phyloP scores from a whole-genome alignment of 768 basidiomycete species.

The Serendipita sp. region DNA sequence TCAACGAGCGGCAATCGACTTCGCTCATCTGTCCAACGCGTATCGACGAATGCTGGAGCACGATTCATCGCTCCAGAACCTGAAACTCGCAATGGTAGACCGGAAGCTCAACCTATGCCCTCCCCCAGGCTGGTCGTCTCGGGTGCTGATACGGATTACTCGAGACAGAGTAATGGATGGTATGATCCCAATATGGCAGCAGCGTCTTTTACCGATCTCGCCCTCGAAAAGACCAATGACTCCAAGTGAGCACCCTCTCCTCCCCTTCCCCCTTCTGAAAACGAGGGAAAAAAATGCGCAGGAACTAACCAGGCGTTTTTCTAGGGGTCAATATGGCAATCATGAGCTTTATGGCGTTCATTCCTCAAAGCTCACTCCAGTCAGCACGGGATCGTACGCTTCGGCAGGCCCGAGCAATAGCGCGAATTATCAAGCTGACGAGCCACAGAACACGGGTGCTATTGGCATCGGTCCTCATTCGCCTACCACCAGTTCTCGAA shows the following conservation, averaged over 20 bases:
- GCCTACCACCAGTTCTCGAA: neutral
- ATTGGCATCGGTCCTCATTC: neutral
- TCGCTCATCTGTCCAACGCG: neutral
- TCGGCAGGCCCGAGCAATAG: neutral
- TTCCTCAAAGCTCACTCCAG: neutral
- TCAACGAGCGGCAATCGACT: constrained; percentile 2
- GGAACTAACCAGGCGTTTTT: neutral
- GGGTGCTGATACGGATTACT: neutral
- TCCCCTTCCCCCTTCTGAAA: neutral
- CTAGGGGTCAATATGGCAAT: neutral
- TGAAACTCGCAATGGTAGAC: neutral
- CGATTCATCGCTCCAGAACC: neutral
- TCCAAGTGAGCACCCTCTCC: neutral
- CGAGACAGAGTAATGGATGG: neutral
- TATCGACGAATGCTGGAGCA: neutral
- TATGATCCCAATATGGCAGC: neutral
- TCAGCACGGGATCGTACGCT: neutral
- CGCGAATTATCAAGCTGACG: too few relatives aligned
- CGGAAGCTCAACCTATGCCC: neutral
- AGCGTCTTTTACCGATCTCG: neutral
- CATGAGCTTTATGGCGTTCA: neutral
- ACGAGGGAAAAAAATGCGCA: neutral
- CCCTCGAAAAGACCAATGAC: neutral
- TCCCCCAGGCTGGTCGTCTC: neutral
- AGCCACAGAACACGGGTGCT: too few relatives aligned